Evolutionary conservation across 2,329 filamentous ascomycete genomes (phyloP), one percentile per base, ranked within the genome.

Genomic region (Pyrenochaeta sp.): DNA sequence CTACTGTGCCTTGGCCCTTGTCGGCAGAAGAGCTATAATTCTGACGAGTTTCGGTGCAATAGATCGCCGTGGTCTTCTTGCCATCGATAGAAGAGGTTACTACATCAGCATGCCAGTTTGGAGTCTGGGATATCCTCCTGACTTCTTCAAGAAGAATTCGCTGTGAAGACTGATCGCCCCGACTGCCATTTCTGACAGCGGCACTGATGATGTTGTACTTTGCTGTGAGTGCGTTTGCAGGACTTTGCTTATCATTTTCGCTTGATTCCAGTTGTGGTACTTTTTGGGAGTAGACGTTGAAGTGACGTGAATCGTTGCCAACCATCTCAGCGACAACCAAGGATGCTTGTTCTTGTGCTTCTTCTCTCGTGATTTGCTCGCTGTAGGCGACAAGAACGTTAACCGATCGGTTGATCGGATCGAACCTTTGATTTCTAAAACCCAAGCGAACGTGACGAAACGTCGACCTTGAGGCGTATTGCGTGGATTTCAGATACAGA

Each of bases 391-490:
- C 31, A 18, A 46, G 12, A 15, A 49, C 14, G 4, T 23, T 23
- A 7, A 40, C 45, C 6, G 35, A 17, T 7, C 33, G 31, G 27
- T 37, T 46, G 37, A 77, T 75, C 1, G 73, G 70, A 51, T 78
- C 75, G 18, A 58, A 64, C 9, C 52, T 60, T 45, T 76, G 73
- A 35, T 75, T 76, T 10, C 72, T 66, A 54, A 75, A 76, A 9
- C 64, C 69, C 10, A 41, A 51, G 2, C 67, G 62, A 5, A 71
- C 52, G 36, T 56, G 50, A 4, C 54, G 50, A 32, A 75, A 72
- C 0, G 66, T n/a, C 21, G 35, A 33, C 7, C 44, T 32, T 7
- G 32, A 46, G 12, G 18, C 23, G 11, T 46, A 32, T 23, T 23
- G 44, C 11, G 21, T 37, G 12, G 32, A 37, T 23, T 32, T 32